A percentile compares a stretch with the other conserved stretches of the same genome.
Conservation (phyloP, 768 basidiomycete genomes). For the Lactarius tabidus region DNA sequence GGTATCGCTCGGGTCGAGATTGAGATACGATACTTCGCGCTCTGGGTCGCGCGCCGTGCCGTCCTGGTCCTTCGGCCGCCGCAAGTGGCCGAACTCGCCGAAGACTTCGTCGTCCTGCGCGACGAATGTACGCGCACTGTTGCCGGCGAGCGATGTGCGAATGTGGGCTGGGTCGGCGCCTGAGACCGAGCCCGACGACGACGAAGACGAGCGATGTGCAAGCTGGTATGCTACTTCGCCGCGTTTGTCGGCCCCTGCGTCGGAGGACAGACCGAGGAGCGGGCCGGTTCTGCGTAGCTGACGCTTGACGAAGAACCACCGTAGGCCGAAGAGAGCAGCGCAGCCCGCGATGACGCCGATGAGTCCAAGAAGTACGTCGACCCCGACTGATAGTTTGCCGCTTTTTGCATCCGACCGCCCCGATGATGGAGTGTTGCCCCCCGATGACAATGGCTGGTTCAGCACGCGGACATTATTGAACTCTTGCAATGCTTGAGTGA, state of each 20-base stretch:
- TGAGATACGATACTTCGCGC: conserved; percentile 17
- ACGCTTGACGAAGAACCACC: conserved; percentile 44
- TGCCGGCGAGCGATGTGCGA: conserved; percentile 32
- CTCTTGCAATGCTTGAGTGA: conserved; percentile 56
- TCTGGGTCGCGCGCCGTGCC: conserved; percentile 4
- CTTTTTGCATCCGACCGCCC: conserved; percentile 17
- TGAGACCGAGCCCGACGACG: conserved; percentile 29
- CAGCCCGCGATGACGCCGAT: conserved; percentile 56
- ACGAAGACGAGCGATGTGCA: conserved; percentile 32
- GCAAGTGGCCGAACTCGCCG: conserved; percentile 23
- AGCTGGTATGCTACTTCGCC: conserved; percentile 35
- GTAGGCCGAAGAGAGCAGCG: conserved; percentile 46
- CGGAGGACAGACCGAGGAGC: conserved; percentile 18
- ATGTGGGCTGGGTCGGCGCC: conserved; percentile 24
- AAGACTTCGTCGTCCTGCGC: conserved; percentile 22
- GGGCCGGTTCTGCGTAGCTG: conserved; percentile 26
- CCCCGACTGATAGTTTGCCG: conserved; percentile 49
- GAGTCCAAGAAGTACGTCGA: conserved; percentile 59
- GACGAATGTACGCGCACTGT: conserved; percentile 33
- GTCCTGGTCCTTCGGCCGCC: conserved; percentile 18
- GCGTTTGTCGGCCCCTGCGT: conserved; percentile 16
- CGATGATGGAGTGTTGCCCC: conserved; percentile 4
- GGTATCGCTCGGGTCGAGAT: conserved; percentile 21
- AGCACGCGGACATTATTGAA: conserved; percentile 68
- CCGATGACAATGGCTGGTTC: conserved; percentile 46